Conservation (phyloP, 2,329 filamentous ascomycete species). For the Ascochyta koolunga region DNA sequence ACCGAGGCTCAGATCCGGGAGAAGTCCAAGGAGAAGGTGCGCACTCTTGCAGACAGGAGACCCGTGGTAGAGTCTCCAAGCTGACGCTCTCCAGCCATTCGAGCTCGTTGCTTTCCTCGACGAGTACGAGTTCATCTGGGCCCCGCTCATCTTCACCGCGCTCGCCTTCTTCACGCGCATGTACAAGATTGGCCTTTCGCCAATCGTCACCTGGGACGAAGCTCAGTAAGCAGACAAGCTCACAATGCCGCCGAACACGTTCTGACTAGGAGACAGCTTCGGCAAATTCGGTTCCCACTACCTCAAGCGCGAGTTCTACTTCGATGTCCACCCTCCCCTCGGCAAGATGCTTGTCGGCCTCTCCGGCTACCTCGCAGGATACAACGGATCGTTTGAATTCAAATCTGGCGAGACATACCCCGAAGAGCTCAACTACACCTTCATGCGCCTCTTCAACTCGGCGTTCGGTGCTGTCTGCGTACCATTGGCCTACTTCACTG, state of each 20-base stretch:
- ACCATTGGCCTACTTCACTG: slow-evolving; percentile 93
- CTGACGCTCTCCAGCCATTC: slow-evolving; percentile 48
- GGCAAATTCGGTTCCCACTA: slow-evolving; percentile 99
- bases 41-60: slow-evolving; percentile 3
- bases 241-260: neutral
- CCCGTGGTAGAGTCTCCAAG: neutral
- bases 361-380: slow-evolving; percentile 93
- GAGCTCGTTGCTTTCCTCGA: slow-evolving; percentile 68
- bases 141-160: slow-evolving; percentile 67
- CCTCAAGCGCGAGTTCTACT: slow-evolving; percentile 99
- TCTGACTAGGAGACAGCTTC: slow-evolving; percentile 64
- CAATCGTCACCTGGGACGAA: slow-evolving; percentile 78
- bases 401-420: slow-evolving; percentile 98
- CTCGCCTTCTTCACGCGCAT: slow-evolving; percentile 70
- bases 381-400: slow-evolving; percentile 99
- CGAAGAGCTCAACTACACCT: slow-evolving; percentile 91
- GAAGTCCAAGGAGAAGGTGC: slow-evolving; percentile 57
- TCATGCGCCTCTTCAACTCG: slow-evolving; percentile 98
- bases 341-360: slow-evolving; percentile 98
- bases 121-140: slow-evolving; percentile 66
- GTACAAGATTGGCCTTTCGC: slow-evolving; percentile 71
- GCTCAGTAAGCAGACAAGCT: slow-evolving; percentile 64
- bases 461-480: slow-evolving; percentile 92
- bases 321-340: slow-evolving; percentile 93
- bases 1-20: slow-evolving; percentile 46